phyloP scores from a whole-genome alignment of 495 filamentous ascomycete genomes.

The Cercophora newfieldiana region DNA sequence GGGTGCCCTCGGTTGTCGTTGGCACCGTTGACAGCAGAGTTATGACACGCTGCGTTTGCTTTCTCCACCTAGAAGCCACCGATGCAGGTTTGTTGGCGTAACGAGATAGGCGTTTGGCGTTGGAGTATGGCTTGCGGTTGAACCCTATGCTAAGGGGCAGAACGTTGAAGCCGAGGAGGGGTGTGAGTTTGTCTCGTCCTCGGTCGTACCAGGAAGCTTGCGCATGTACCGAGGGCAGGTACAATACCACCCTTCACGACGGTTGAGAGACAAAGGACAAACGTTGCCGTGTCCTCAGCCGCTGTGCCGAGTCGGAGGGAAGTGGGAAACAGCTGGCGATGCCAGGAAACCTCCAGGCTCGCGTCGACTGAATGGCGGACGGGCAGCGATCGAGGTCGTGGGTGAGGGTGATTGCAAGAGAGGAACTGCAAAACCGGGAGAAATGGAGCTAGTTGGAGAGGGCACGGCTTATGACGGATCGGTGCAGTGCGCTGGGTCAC shows the following conservation, averaged over 20 bases:
- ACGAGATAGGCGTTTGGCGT: neutral
- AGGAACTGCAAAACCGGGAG: constrained; percentile 9
- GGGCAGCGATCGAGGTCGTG: neutral
- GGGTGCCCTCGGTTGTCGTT: neutral
- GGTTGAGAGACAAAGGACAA: neutral
- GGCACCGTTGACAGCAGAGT: neutral
- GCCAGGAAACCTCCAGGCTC: neutral
- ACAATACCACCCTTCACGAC: neutral
- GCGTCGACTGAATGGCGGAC: constrained; percentile 1
- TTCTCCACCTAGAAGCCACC: neutral
- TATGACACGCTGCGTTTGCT: neutral
- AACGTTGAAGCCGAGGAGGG: neutral
- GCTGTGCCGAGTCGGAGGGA: neutral
- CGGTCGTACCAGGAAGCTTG: neutral
- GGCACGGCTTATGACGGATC: constrained; percentile 34
- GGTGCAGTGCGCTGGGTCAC: constrained; percentile 31
- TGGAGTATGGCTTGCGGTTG: neutral
- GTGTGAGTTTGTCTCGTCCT: neutral
- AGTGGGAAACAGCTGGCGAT: neutral
- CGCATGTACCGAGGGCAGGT: neutral
- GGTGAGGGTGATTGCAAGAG: neutral
- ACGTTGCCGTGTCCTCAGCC: neutral
- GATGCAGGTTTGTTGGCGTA: neutral
- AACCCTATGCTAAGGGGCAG: neutral
- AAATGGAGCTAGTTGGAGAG: constrained; percentile 18